Evolutionary conservation across 306 rosid species (phyloP).

Genomic region (Dalbergia cultrata): DNA sequence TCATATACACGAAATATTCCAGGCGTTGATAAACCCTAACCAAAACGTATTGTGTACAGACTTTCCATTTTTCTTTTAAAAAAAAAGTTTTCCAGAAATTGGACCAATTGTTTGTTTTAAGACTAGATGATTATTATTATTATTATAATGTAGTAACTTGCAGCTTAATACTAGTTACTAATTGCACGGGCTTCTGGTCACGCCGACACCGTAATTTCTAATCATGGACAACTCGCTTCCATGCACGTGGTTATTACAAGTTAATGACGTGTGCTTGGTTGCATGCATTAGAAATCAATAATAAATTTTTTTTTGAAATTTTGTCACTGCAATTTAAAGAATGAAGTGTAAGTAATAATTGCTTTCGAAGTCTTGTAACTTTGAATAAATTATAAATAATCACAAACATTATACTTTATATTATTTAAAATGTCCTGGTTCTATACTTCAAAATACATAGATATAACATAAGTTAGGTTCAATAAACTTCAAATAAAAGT

Average conservation of each 20-base stretch:
- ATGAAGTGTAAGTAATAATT: background rate
- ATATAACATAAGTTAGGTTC: too few relatives aligned
- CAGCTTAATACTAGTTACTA: background rate
- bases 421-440: too few relatives aligned
- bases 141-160: background rate
- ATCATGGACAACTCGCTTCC: constrained; percentile 44
- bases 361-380: background rate
- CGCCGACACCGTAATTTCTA: constrained; percentile 25
- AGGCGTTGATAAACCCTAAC: too few relatives aligned
- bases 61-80: too few relatives aligned
- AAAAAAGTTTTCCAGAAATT: background rate
- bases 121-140: background rate
- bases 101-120: background rate
- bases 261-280: constrained; percentile 8
- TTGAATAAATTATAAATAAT: background rate
- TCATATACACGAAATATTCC: too few relatives aligned
- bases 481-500: too few relatives aligned
- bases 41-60: too few relatives aligned
- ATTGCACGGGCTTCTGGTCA: constrained; percentile 7
- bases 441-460: too few relatives aligned
- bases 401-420: background rate
- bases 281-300: constrained; percentile 8
- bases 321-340: background rate
- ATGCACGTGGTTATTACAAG: background rate
- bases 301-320: background rate